Evolutionary conservation across 805 yeast species (phyloP).

Genomic region (Metschnikowia orientalis): DNA sequence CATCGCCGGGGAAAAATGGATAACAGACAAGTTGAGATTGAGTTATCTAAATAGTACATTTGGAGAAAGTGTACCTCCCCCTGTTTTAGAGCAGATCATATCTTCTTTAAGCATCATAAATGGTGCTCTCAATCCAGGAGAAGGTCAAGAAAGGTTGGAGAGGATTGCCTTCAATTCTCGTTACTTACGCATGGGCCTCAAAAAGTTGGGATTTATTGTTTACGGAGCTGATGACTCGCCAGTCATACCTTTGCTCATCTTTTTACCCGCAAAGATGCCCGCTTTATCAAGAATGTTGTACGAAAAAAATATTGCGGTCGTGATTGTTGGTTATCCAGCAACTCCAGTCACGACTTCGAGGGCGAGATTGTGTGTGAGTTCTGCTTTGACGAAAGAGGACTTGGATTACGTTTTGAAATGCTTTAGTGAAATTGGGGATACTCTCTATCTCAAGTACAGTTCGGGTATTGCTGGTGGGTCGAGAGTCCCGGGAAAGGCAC

Average conservation of each 20-base stretch:
- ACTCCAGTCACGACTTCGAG: slow-evolving; percentile 88
- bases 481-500: slow-evolving; percentile 48
- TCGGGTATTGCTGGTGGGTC: slow-evolving; percentile 76
- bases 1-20: slow-evolving; percentile 66
- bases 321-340: slow-evolving; percentile 96
- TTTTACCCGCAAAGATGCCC: slow-evolving; percentile 92
- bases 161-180: slow-evolving; percentile 95
- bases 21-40: slow-evolving; percentile 71
- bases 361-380: slow-evolving; percentile 86
- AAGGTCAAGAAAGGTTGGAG: slow-evolving; percentile 85
- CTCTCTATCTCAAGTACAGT: slow-evolving; percentile 67
- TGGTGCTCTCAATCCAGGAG: slow-evolving; percentile 86
- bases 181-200: slow-evolving; percentile 84
- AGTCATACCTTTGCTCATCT: slow-evolving; percentile 82
- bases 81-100: slow-evolving; percentile 83
- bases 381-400: slow-evolving; percentile 91
- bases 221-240: slow-evolving; percentile 97
- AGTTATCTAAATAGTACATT: slow-evolving; percentile 69
- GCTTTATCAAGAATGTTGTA: slow-evolving; percentile 81
- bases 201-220: slow-evolving; percentile 88
- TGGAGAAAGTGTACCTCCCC: slow-evolving; percentile 86
- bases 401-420: slow-evolving; percentile 72
- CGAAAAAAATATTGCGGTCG: slow-evolving; percentile 82
- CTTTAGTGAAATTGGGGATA: slow-evolving; percentile 75
- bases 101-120: slow-evolving; percentile 73